Percentiles rank a stretch among this genome's conserved stretches.
Conservation (phyloP, 345 rosid species). For the Gossypium mustelinum region DNA sequence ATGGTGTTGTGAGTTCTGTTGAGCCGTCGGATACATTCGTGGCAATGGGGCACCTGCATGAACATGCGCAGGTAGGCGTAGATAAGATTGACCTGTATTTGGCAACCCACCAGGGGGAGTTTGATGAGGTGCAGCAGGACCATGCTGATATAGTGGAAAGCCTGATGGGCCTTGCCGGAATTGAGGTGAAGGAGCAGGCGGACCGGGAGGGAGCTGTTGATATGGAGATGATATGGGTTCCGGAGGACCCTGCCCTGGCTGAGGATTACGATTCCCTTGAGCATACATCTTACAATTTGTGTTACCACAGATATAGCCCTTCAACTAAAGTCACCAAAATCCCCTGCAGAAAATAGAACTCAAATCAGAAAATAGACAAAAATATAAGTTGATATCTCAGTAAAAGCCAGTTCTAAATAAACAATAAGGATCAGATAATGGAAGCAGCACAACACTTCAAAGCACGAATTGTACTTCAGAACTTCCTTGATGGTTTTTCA, state of each 20-base stretch:
- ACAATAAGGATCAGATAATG: neutral
- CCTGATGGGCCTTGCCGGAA: constrained; percentile 30
- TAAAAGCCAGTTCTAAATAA: neutral
- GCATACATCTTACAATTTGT: constrained; percentile 26
- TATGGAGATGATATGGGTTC: constrained; percentile 31
- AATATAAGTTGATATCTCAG: neutral
- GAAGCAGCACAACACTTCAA: neutral
- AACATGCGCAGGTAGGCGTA: constrained; percentile 17
- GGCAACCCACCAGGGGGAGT: constrained; percentile 27
- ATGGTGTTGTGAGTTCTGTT: constrained; percentile 25
- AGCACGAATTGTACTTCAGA: neutral
- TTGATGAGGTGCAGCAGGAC: constrained; percentile 32
- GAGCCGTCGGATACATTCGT: constrained; percentile 28
- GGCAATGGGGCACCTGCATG: constrained; percentile 27
- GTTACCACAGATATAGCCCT: neutral
- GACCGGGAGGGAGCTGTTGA: constrained; percentile 30
- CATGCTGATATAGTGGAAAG: constrained; percentile 32
- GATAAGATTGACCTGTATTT: constrained; percentile 32
- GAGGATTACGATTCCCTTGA: constrained; percentile 35
- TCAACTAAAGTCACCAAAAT: constrained; percentile 8
- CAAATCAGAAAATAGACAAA: neutral
- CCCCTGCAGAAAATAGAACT: neutral
- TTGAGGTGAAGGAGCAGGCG: constrained; percentile 20
- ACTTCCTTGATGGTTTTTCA: neutral
- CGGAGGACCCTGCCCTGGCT: constrained; percentile 32